These are phyloP conservation scores for Psilocybe azurescens DNA, from an alignment of 768 basidiomycete genomes.

Conservation along the genomic window DNA sequence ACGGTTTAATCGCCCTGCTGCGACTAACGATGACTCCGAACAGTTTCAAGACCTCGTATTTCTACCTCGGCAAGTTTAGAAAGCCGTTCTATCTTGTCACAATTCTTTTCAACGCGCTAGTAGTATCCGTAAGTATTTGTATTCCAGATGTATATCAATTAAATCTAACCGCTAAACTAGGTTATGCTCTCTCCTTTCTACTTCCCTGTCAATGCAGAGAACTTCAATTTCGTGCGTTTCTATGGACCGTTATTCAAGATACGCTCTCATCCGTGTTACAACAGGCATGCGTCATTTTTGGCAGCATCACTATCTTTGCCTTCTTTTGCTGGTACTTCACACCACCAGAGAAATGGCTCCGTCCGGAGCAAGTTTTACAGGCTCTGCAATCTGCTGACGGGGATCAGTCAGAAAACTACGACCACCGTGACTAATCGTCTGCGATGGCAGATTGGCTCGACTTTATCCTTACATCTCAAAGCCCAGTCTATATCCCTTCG, in stretches of 20 bases:
- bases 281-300: slow-evolving; percentile 82
- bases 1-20: slow-evolving; percentile 80
- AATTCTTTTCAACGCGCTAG: slow-evolving; percentile 71
- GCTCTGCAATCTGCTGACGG: slow-evolving; percentile 38
- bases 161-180: slow-evolving; percentile 37
- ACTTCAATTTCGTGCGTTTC: slow-evolving; percentile 82
- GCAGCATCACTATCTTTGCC: slow-evolving; percentile 78
- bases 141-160: too few species aligned
- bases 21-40: slow-evolving; percentile 80
- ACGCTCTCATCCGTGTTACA: slow-evolving; percentile 1
- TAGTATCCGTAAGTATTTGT: slow-evolving; percentile 65
- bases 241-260: neutral
- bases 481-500: neutral
- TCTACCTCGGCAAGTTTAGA: slow-evolving; percentile 69
- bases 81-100: slow-evolving; percentile 74
- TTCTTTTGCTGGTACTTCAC: slow-evolving; percentile 79
- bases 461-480: neutral
- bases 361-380: slow-evolving; percentile 61
- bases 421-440: neutral
- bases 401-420: neutral
- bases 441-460: neutral
- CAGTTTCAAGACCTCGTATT: slow-evolving; percentile 74
- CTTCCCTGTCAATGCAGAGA: slow-evolving; percentile 78
- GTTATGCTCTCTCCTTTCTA: slow-evolving; percentile 87
- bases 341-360: slow-evolving; percentile 82